phyloP scores from a whole-genome alignment of 2,329 filamentous ascomycete species.

The Pyrenochaeta sp. region DNA sequence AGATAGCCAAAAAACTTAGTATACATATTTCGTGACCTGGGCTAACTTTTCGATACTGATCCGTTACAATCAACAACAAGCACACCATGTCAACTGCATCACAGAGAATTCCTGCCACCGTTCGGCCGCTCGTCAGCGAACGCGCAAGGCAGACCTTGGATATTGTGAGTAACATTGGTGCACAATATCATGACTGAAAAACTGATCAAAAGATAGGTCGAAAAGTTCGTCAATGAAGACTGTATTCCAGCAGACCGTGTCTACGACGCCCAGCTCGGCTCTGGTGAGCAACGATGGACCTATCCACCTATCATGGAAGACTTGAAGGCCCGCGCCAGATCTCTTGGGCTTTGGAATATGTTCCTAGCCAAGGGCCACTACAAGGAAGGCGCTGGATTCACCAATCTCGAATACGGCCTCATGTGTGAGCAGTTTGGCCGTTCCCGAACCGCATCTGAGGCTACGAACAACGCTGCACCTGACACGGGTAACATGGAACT shows the following conservation, averaged over 20 bases:
- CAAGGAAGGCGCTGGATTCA: conserved; percentile 88
- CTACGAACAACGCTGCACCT: conserved; percentile 85
- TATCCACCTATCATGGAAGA: conserved; percentile 84
- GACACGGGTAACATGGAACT: conserved; percentile 97
- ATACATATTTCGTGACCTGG: conserved; percentile 3
- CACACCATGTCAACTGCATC: conserved; percentile 51
- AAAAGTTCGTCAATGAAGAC: conserved; percentile 94
- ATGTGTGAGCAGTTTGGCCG: conserved; percentile 95
- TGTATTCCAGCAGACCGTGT: conserved; percentile 76
- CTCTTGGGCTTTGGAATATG: conserved; percentile 93
- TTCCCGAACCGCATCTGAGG: conserved; percentile 70
- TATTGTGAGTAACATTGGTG: conserved; percentile 54
- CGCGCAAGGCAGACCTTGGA: conserved; percentile 82
- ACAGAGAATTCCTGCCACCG: conserved; percentile 63
- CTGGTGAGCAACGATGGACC: conserved; percentile 71
- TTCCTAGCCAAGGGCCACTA: conserved; percentile 94
- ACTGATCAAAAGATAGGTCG: conserved; percentile 61
- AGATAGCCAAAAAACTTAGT: background rate
- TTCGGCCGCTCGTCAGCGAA: conserved; percentile 74
- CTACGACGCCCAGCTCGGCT: conserved; percentile 77
- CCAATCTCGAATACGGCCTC: conserved; percentile 93
- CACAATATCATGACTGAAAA: background rate
- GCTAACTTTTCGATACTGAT: too few relatives aligned
- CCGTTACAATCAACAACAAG: background rate
- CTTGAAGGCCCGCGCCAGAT: conserved; percentile 80